Evolutionary conservation across 345 rosid genomes (phyloP).

Genomic region (Populus alba): DNA sequence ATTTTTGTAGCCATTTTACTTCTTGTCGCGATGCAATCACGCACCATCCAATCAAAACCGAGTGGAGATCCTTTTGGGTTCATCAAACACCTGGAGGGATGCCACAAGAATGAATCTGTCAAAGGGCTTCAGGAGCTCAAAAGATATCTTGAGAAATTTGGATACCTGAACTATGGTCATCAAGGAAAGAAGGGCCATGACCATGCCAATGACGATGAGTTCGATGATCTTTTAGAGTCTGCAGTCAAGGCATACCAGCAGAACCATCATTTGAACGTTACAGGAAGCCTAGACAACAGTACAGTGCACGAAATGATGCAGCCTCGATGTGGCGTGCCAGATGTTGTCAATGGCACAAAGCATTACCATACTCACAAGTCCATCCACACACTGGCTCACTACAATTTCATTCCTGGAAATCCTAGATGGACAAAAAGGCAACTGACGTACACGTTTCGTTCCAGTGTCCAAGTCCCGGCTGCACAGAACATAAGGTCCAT

Average conservation of each 20-base stretch:
- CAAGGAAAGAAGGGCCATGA: too few species aligned
- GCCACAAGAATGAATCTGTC: conserved; percentile 5
- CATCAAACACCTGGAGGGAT: background rate
- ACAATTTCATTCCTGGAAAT: background rate
- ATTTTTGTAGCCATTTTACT: too few species aligned
- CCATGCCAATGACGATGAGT: background rate
- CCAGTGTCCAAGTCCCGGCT: background rate
- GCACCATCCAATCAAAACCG: background rate
- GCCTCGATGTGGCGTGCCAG: conserved; percentile 1
- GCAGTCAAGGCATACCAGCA: background rate
- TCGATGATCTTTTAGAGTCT: background rate
- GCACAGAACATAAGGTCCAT: background rate
- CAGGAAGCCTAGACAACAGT: background rate
- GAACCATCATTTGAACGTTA: background rate
- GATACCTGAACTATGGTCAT: conserved; percentile 11
- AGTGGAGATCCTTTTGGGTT: background rate
- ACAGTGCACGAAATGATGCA: background rate
- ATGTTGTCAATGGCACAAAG: background rate
- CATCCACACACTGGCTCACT: background rate
- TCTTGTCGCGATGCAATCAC: too few species aligned
- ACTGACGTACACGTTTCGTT: conserved; percentile 13
- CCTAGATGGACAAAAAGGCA: conserved; percentile 8
- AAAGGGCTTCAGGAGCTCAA: conserved; percentile 11
- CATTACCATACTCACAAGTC: background rate
- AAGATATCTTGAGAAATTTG: conserved; percentile 5